phyloP scores from a whole-genome alignment of 2,329 filamentous ascomycete genomes.

The Diaporthe capsici region DNA sequence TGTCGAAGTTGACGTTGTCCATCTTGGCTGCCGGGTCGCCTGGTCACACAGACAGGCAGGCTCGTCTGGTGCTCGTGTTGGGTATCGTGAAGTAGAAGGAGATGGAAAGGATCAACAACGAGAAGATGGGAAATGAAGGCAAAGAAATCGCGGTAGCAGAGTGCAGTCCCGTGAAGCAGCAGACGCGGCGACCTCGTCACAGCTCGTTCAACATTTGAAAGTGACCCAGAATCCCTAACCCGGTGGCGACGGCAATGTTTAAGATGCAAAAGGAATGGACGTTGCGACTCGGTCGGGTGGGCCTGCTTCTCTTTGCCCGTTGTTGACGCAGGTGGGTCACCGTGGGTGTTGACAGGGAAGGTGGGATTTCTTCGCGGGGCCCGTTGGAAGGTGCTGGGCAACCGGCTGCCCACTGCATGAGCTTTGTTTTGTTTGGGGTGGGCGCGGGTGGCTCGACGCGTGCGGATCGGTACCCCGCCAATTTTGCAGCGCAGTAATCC shows the following conservation, averaged over 20 bases:
- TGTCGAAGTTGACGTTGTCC: slow-evolving; percentile 89
- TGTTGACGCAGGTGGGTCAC: neutral
- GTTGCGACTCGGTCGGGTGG: slow-evolving; percentile 15
- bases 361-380: slow-evolving; percentile 23
- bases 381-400: slow-evolving; percentile 23
- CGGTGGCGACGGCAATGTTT: slow-evolving; percentile 21
- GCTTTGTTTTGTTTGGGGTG: slow-evolving; percentile 32
- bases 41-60: neutral
- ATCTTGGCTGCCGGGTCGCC: slow-evolving; percentile 58
- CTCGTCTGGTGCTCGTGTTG: neutral
- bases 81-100: slow-evolving; percentile 34
- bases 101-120: slow-evolving; percentile 4
- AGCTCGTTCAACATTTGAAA: slow-evolving; percentile 5
- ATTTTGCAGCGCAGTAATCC: slow-evolving; percentile 11
- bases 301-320: neutral
- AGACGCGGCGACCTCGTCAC: neutral
- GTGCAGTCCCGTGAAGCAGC: neutral
- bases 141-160: neutral
- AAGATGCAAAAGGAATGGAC: neutral
- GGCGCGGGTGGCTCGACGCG: slow-evolving; percentile 16
- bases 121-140: neutral
- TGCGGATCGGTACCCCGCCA: slow-evolving; percentile 13
- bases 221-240: neutral
- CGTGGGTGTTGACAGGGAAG: slow-evolving; percentile 16
- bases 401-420: neutral